Conservation (phyloP, 225 moss, liverwort and hornwort species). For the Climacium dendroides region DNA sequence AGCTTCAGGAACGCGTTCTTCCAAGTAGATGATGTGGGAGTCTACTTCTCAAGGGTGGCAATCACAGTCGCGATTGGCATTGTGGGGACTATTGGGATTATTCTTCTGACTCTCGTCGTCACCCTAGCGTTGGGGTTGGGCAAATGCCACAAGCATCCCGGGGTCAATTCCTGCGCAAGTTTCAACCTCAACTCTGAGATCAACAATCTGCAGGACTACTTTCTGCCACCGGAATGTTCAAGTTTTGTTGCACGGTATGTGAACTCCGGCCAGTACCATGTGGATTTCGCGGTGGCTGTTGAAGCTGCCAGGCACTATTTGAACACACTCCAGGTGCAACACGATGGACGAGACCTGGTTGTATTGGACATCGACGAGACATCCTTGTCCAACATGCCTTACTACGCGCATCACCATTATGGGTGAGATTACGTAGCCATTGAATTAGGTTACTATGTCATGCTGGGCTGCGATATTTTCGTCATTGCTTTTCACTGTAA, state of each 20-base stretch:
- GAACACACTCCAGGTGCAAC: conserved; percentile 7
- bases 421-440: conserved; percentile 26
- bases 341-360: conserved; percentile 58
- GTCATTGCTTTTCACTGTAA: not conserved
- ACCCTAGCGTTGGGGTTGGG: conserved; percentile 46
- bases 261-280: conserved; percentile 35
- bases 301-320: conserved; percentile 59
- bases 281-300: conserved; percentile 56
- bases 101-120: conserved; percentile 60
- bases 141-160: conserved; percentile 27
- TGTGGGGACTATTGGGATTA: conserved; percentile 38
- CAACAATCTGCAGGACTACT: conserved; percentile 69
- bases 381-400: conserved; percentile 62
- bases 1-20: conserved; percentile 45
- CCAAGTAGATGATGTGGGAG: conserved; percentile 64
- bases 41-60: conserved; percentile 63
- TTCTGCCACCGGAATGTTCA: conserved; percentile 34
- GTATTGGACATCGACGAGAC: conserved; percentile 93
- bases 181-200: conserved; percentile 61
- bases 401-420: conserved; percentile 53
- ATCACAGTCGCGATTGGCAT: conserved; percentile 32
- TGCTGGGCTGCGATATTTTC: not conserved
- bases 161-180: conserved; percentile 34
- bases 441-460: not conserved
- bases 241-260: conserved; percentile 34